Conservation (phyloP, 371 early-diverging fungal genomes). For the Apophysomyces ossiformis region DNA sequence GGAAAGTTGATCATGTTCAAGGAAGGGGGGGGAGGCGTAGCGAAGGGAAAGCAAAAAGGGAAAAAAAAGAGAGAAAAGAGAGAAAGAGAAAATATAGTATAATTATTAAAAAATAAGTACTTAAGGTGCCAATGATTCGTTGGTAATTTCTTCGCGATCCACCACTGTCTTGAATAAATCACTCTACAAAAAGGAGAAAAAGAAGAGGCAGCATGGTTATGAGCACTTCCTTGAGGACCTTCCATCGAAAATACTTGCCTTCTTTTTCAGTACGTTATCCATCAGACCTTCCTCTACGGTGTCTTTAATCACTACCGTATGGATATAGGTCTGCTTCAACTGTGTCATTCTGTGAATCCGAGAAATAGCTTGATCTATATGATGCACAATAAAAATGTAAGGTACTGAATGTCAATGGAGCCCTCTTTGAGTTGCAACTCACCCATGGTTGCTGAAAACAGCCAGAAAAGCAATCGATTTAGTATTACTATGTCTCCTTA, state of each 20-base stretch:
- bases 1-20: too few relatives aligned
- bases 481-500: not conserved
- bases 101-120: not conserved
- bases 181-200: conserved; percentile 1
- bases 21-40: too few relatives aligned
- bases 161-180: conserved; percentile 14
- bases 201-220: not conserved
- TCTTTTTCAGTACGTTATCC: conserved; percentile 44
- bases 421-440: not conserved
- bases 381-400: not conserved
- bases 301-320: conserved; percentile 47
- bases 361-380: conserved; percentile 46
- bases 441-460: conserved; percentile 45
- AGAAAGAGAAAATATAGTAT: not conserved
- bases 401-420: not conserved
- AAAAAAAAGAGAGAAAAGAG: too few relatives aligned
- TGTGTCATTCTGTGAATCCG: conserved; percentile 54
- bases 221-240: too few relatives aligned
- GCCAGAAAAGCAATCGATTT: not conserved
- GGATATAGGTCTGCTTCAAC: conserved; percentile 41
- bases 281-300: conserved; percentile 46
- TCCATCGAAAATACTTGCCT: conserved; percentile 23
- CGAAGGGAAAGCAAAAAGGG: too few relatives aligned
- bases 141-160: not conserved
- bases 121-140: not conserved